These are phyloP conservation scores for Senna siamea DNA, from an alignment of 306 rosid species.

Conservation along the genomic window DNA sequence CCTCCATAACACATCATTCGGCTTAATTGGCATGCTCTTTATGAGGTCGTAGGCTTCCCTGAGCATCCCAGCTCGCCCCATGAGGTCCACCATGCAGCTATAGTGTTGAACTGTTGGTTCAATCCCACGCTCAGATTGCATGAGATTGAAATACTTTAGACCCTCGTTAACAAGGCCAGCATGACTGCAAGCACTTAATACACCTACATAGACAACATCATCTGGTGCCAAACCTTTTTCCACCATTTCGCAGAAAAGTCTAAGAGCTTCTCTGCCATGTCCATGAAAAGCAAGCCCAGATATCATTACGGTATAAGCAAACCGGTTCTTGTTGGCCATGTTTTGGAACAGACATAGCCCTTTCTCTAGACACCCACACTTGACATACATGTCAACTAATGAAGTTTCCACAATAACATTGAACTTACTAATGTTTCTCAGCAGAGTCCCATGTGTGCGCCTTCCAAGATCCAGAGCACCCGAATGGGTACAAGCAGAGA, in stretches of 20 bases:
- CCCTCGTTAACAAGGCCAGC: slow-evolving; percentile 82
- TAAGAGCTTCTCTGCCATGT: slow-evolving; percentile 70
- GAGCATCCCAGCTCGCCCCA: slow-evolving; percentile 76
- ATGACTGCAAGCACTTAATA: slow-evolving; percentile 73
- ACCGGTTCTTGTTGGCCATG: slow-evolving; percentile 65
- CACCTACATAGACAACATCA: slow-evolving; percentile 66
- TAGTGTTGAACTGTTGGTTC: slow-evolving; percentile 73
- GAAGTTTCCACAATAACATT: slow-evolving; percentile 81
- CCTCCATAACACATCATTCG: slow-evolving; percentile 79
- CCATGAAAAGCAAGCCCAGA: slow-evolving; percentile 87
- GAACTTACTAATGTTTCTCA: slow-evolving; percentile 71
- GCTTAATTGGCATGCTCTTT: slow-evolving; percentile 56
- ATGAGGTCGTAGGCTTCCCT: slow-evolving; percentile 68
- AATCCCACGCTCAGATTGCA: slow-evolving; percentile 65
- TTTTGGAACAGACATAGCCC: slow-evolving; percentile 55
- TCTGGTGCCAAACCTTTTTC: slow-evolving; percentile 71
- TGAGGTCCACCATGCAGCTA: slow-evolving; percentile 84
- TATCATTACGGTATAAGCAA: slow-evolving; percentile 75
- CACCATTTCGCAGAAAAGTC: slow-evolving; percentile 65
- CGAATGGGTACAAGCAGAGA: slow-evolving; percentile 84
- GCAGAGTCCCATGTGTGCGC: slow-evolving; percentile 67
- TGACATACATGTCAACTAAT: slow-evolving; percentile 79
- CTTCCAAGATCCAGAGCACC: slow-evolving; percentile 75
- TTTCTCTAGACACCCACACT: slow-evolving; percentile 76
- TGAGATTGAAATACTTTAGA: slow-evolving; percentile 51